Percentiles rank a stretch among this genome's conserved stretches.
Conservation (phyloP, 2,329 filamentous ascomycete species). For the Pyrenophora teres region DNA sequence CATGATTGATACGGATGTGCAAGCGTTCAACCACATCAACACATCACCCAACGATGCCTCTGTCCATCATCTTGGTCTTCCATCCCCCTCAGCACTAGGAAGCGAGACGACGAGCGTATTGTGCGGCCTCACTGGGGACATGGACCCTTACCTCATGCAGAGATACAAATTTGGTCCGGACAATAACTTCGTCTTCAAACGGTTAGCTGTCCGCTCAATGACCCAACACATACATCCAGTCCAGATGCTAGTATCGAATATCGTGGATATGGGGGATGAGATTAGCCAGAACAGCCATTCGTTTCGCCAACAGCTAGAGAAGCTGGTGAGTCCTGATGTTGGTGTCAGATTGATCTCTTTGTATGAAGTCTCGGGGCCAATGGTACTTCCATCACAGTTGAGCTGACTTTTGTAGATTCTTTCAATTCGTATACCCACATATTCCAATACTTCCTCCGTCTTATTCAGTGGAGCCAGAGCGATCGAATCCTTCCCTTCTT, state of each 20-base stretch:
- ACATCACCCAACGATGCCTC: neutral
- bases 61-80: neutral
- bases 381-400: neutral
- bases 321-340: neutral
- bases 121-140: slow-evolving; percentile 1
- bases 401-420: neutral
- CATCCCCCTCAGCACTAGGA: neutral
- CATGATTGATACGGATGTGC: neutral
- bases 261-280: neutral
- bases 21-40: neutral
- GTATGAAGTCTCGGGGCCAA: neutral
- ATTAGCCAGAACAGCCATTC: neutral
- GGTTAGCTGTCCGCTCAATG: neutral
- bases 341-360: slow-evolving; percentile 1
- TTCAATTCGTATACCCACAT: slow-evolving; percentile 1
- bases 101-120: neutral
- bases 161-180: neutral
- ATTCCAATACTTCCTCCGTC: neutral
- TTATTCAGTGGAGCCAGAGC: neutral
- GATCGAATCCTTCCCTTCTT: neutral
- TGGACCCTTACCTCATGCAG: slow-evolving; percentile 1
- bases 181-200: neutral
- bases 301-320: neutral
- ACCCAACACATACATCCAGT: neutral
- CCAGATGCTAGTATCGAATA: neutral